A percentile compares a stretch with the other conserved stretches of the same genome.
These are phyloP conservation scores for Parmelia sp. DNA, from an alignment of 495 filamentous ascomycete species.

Conservation along the genomic window DNA sequence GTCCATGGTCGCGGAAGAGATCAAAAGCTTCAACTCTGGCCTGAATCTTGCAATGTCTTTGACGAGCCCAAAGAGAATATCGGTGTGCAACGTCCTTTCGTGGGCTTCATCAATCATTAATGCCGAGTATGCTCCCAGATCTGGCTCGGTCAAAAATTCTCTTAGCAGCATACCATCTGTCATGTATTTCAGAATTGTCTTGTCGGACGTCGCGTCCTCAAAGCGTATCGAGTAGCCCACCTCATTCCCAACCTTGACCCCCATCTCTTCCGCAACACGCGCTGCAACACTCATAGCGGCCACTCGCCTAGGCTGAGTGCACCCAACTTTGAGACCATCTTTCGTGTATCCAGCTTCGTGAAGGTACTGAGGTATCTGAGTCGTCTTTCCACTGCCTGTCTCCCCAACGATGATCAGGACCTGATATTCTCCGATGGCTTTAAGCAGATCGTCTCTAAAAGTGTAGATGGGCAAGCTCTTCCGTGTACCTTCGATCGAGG, in stretches of 20 bases:
- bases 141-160: conserved; percentile 86
- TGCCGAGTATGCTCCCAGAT: conserved; percentile 75
- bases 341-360: conserved; percentile 85
- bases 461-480: conserved; percentile 87
- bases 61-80: conserved; percentile 82
- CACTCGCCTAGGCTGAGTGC: conserved; percentile 71
- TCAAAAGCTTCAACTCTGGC: conserved; percentile 84
- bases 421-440: conserved; percentile 67
- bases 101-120: conserved; percentile 98
- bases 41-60: conserved; percentile 86
- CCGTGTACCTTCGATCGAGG: conserved; percentile 82
- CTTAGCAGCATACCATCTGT: conserved; percentile 95
- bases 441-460: conserved; percentile 68
- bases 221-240: conserved; percentile 96
- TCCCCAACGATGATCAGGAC: conserved; percentile 83
- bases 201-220: conserved; percentile 87
- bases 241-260: conserved; percentile 84
- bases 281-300: conserved; percentile 89
- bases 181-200: conserved; percentile 94
- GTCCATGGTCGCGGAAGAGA: conserved; percentile 93
- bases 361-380: conserved; percentile 81
- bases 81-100: conserved; percentile 85
- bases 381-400: conserved; percentile 88
- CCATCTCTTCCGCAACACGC: conserved; percentile 88
- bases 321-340: conserved; percentile 53